phyloP scores from a whole-genome alignment of 2,329 filamentous ascomycete genomes.

The Daldinia sp. region DNA sequence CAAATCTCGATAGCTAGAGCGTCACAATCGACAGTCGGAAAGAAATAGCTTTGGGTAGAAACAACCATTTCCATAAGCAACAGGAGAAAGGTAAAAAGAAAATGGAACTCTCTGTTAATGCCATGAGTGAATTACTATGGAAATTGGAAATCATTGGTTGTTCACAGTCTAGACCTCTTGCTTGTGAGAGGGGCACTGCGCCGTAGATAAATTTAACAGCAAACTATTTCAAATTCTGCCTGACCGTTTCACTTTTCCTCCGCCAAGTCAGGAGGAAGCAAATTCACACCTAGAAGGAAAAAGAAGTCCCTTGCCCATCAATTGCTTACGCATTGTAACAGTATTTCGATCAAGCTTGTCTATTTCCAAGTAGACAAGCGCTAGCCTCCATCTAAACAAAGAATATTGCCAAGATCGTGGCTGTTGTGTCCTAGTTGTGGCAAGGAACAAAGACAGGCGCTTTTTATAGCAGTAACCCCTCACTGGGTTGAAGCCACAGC shows the following conservation, averaged over 20 bases:
- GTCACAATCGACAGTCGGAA: not conserved
- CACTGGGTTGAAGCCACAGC: no score
- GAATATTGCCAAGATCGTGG: not conserved
- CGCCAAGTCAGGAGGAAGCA: not conserved
- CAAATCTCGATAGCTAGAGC: not conserved
- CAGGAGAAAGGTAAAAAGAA: not conserved
- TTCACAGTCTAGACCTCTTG: not conserved
- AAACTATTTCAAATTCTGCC: not conserved
- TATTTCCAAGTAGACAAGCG: not conserved
- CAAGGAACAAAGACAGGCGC: no score
- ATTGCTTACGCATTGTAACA: no score
- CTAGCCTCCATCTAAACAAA: not conserved
- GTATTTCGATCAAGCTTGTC: no score
- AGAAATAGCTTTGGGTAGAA: not conserved
- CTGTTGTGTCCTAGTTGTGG: not conserved
- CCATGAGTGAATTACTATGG: not conserved
- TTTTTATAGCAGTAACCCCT: no score
- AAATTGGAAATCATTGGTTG: not conserved
- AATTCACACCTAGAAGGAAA: not conserved
- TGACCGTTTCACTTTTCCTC: not conserved
- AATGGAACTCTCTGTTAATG: not conserved
- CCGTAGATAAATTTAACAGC: constrained; percentile 4
- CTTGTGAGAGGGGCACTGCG: not conserved
- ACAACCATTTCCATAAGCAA: not conserved
- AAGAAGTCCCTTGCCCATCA: not conserved